Evolutionary conservation across 192 early-diverging fungal genomes (phyloP).

Genomic region (Entomortierella beljakovae): DNA sequence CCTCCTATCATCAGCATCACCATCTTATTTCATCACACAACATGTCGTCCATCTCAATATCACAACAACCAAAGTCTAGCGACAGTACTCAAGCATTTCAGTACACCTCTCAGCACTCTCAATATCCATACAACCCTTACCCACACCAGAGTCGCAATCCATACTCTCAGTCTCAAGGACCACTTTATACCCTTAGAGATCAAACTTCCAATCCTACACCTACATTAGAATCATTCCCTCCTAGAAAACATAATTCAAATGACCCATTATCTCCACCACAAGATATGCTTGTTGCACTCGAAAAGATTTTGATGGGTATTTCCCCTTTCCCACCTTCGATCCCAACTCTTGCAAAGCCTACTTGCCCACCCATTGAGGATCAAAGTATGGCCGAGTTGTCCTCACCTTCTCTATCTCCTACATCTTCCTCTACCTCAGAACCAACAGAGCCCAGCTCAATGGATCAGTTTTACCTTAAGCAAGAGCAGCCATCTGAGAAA

Average conservation of each 20-base stretch:
- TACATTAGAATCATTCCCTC: neutral
- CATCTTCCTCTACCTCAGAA: slow-evolving; percentile 3
- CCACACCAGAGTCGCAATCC: slow-evolving; percentile 5
- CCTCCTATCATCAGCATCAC: neutral
- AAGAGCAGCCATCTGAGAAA: neutral
- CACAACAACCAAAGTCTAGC: neutral
- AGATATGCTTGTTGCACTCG: slow-evolving; percentile 36
- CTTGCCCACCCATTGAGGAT: slow-evolving; percentile 35
- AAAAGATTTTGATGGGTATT: slow-evolving; percentile 42
- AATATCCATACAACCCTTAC: slow-evolving; percentile 43
- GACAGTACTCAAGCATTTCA: neutral
- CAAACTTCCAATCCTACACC: neutral
- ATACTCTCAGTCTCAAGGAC: slow-evolving; percentile 2
- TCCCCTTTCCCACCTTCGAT: slow-evolving; percentile 50
- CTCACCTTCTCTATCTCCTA: neutral
- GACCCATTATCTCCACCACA: slow-evolving; percentile 7
- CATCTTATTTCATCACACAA: slow-evolving; percentile 6
- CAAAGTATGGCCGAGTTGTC: slow-evolving; percentile 12
- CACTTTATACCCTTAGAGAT: slow-evolving; percentile 33
- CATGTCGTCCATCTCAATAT: slow-evolving; percentile 1
- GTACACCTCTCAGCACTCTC: slow-evolving; percentile 16
- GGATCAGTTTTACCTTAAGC: slow-evolving; percentile 5
- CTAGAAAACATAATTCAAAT: neutral
- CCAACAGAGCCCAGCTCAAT: slow-evolving; percentile 1
- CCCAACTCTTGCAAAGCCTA: slow-evolving; percentile 38